Percentiles rank a stretch among this genome's conserved stretches.
phyloP scores from a whole-genome alignment of 164 flowering plant genomes.

The Nelumbo lutea region DNA sequence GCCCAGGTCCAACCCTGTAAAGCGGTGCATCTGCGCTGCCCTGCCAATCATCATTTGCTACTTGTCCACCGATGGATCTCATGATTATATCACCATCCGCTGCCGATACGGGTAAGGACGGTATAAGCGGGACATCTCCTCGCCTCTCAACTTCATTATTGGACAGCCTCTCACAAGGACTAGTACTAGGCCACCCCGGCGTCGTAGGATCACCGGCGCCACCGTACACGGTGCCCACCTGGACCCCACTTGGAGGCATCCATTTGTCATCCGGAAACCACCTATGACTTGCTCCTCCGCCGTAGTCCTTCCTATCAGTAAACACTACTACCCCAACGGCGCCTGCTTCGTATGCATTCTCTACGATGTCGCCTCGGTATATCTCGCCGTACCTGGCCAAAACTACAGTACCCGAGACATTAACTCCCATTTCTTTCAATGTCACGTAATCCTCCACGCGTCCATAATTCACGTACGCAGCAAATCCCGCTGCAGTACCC shows the following conservation, averaged over 20 bases:
- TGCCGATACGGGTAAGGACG: constrained; percentile 64
- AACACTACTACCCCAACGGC: constrained; percentile 55
- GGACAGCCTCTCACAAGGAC: constrained; percentile 50
- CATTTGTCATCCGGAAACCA: constrained; percentile 58
- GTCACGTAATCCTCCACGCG: constrained; percentile 49
- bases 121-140: constrained; percentile 56
- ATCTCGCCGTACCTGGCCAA: constrained; percentile 67
- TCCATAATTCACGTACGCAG: constrained; percentile 63
- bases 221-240: constrained; percentile 53
- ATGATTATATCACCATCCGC: constrained; percentile 55
- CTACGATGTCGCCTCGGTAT: constrained; percentile 64
- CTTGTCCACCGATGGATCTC: constrained; percentile 47
- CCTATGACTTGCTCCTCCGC: constrained; percentile 34
- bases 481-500: constrained; percentile 43
- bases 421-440: constrained; percentile 42
- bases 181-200: constrained; percentile 68
- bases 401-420: constrained; percentile 45
- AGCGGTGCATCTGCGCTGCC: constrained; percentile 35
- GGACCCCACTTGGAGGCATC: constrained; percentile 85
- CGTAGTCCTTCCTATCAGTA: constrained; percentile 61
- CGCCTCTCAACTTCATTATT: constrained; percentile 41
- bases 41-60: constrained; percentile 64
- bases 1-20: constrained; percentile 73
- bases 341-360: constrained; percentile 48
- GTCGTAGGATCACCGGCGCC: constrained; percentile 72